Base-by-base conservation (phyloP, 495 filamentous ascomycete genomes). In the Evernia prunastri region DNA sequence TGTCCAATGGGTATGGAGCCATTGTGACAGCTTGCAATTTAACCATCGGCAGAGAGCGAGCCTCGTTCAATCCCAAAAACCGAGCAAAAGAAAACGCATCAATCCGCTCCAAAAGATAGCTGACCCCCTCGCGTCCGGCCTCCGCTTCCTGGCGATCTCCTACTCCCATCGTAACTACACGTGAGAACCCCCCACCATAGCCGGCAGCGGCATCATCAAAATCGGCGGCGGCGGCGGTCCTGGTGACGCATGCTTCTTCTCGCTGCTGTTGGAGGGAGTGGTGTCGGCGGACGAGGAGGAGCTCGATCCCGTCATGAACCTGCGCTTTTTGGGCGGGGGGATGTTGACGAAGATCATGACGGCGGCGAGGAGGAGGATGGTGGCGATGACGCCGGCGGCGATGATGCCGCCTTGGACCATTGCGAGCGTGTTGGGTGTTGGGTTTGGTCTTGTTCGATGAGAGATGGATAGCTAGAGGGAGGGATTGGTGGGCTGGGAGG, bases 361-460 rank as follows among this genome's bases (percentile, higher is more conserved):
- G 47, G 47, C 47, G 8, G 7, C 17, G 47, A 51, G 47, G 47
- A 51, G 47, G 47, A 51, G 47, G 25, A 29, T 1, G 23, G 47
- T 51, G 25, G 47, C 47, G n/a, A 29, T 51, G 12, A 51, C 5
- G 25, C 23, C 10, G 4, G 47, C 47, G 47, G 47, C 47, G 25
- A 51, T 51, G 47, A 51, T 51, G n/a, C 23, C 47, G 25, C 23
- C 47, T 51, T 51, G 47, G 25, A 51, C 47, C 47, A 51, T 51
- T 29, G 9, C 18, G 12, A 25, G 47, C n/a, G n/a, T n/a, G 11
- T 4, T 51, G 12, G 23, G n/a, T 15, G 47, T 23, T 25, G 23
- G 36, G 36, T 37, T 37, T 49, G 45, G 23, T 25, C 1, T 2
- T 4, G 45, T 12, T 3, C 13, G 27, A 11, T 51, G 25, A 13